phyloP scores from a whole-genome alignment of 352 stramenopile genomes.

The Discostella stelligera region DNA sequence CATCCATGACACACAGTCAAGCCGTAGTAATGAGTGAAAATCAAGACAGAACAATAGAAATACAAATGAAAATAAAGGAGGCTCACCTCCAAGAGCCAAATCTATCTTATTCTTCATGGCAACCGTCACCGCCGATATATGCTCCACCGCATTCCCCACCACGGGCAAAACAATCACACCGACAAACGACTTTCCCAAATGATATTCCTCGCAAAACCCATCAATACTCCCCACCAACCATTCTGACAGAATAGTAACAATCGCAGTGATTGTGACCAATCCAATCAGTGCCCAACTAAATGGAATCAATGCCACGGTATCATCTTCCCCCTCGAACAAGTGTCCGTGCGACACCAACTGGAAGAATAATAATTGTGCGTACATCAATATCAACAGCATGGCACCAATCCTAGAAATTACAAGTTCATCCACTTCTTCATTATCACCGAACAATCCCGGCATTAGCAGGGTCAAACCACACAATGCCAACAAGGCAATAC shows the following conservation, averaged over 20 bases:
- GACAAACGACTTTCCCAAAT: slow-evolving; percentile 85
- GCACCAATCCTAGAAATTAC: slow-evolving; percentile 81
- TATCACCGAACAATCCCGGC: slow-evolving; percentile 84
- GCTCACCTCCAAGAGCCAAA: slow-evolving; percentile 89
- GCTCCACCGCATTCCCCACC: slow-evolving; percentile 97
- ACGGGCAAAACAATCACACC: slow-evolving; percentile 96
- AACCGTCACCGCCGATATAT: slow-evolving; percentile 95
- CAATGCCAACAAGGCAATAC: slow-evolving; percentile 92
- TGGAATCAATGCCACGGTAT: slow-evolving; percentile 38
- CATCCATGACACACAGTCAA: too few relatives aligned
- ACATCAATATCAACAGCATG: slow-evolving; percentile 85
- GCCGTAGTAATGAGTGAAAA: too few relatives aligned
- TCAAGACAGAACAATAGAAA: slow-evolving; percentile 7
- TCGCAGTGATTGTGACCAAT: slow-evolving; percentile 86
- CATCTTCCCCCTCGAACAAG: slow-evolving; percentile 86
- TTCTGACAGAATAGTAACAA: slow-evolving; percentile 92
- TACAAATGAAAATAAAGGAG: slow-evolving; percentile 12
- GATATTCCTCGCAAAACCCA: slow-evolving; percentile 79
- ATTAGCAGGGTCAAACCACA: slow-evolving; percentile 91
- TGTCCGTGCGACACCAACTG: slow-evolving; percentile 91
- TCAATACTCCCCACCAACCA: slow-evolving; percentile 88
- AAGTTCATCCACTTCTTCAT: slow-evolving; percentile 64
- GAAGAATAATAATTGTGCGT: slow-evolving; percentile 93
- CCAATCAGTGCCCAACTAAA: slow-evolving; percentile 67
- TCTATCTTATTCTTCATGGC: slow-evolving; percentile 98